Evolutionary conservation across 352 stramenopile species (phyloP).

Genomic region (Globisporangium mamillatum): DNA sequence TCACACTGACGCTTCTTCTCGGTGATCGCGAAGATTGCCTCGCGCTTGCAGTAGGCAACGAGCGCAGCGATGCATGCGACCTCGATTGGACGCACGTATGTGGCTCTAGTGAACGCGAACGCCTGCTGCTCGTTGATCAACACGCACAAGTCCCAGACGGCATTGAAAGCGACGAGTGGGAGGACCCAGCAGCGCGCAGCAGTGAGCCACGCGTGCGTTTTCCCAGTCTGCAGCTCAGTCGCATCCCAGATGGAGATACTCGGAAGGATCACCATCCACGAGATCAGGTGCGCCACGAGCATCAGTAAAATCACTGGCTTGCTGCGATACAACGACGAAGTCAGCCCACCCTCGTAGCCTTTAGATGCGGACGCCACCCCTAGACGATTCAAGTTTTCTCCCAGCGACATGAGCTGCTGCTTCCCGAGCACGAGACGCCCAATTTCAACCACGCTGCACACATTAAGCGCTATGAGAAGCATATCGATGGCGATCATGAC

Average conservation of each 20-base stretch:
- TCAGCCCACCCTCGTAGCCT: conserved; percentile 35
- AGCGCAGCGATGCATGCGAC: conserved; percentile 24
- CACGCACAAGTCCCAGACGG: conserved; percentile 33
- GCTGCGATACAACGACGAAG: conserved; percentile 36
- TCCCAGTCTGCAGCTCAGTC: conserved; percentile 20
- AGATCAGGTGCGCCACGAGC: conserved; percentile 36
- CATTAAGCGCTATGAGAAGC: conserved; percentile 29
- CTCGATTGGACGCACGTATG: conserved; percentile 33
- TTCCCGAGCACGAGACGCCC: conserved; percentile 24
- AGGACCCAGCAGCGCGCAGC: conserved; percentile 36
- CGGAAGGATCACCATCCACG: conserved; percentile 51
- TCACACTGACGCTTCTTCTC: conserved; percentile 18
- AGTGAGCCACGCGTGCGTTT: conserved; percentile 32
- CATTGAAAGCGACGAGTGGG: conserved; percentile 35
- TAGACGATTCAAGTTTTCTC: conserved; percentile 20
- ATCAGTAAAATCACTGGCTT: conserved; percentile 32
- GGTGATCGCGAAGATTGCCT: conserved; percentile 17
- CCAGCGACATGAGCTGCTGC: conserved; percentile 14
- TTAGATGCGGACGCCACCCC: conserved; percentile 9
- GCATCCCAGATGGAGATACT: conserved; percentile 29
- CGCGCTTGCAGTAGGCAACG: conserved; percentile 7
- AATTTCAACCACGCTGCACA: conserved; percentile 33
- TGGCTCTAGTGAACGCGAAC: conserved; percentile 23
- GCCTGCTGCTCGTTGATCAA: conserved; percentile 25
- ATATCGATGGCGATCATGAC: conserved; percentile 42